Conservation (phyloP, 306 rosid genomes). For the Arachis stenosperma region DNA sequence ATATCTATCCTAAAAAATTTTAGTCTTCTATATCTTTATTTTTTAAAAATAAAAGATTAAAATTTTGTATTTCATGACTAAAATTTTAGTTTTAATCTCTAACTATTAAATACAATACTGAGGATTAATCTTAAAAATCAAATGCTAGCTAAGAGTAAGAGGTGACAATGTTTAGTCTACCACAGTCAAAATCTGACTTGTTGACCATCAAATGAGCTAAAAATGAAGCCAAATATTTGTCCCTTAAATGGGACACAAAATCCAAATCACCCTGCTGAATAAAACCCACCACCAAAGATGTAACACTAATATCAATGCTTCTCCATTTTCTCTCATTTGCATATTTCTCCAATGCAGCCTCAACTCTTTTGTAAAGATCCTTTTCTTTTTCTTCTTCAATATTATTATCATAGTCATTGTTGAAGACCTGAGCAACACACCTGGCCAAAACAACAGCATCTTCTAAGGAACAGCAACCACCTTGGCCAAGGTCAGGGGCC, state of each 20-base stretch:
- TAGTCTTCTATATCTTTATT: no score
- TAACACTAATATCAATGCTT: slow-evolving; percentile 45
- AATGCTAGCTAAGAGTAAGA: not conserved
- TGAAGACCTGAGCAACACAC: slow-evolving; percentile 54
- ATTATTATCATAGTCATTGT: not conserved
- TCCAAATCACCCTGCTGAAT: slow-evolving; percentile 46
- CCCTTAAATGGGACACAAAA: slow-evolving; percentile 50
- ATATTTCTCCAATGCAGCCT: slow-evolving; percentile 56
- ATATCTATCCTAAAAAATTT: no score
- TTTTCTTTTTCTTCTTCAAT: slow-evolving; percentile 4
- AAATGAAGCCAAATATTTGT: slow-evolving; percentile 47
- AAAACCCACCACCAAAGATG: slow-evolving; percentile 53
- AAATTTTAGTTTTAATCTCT: no score
- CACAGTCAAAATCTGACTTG: slow-evolving; percentile 60
- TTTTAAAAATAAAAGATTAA: no score
- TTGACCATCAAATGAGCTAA: slow-evolving; percentile 33
- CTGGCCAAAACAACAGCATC: slow-evolving; percentile 67
- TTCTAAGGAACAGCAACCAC: slow-evolving; percentile 60
- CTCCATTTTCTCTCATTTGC: slow-evolving; percentile 67
- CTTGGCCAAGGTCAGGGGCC: slow-evolving; percentile 69
- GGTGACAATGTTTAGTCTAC: slow-evolving; percentile 36
- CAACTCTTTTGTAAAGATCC: slow-evolving; percentile 47
- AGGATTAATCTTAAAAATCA: no score
- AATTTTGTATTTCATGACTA: no score
- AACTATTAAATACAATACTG: no score